Conservation (phyloP, 1,284 basidiomycete species). For the Rhodotorula sp. region DNA sequence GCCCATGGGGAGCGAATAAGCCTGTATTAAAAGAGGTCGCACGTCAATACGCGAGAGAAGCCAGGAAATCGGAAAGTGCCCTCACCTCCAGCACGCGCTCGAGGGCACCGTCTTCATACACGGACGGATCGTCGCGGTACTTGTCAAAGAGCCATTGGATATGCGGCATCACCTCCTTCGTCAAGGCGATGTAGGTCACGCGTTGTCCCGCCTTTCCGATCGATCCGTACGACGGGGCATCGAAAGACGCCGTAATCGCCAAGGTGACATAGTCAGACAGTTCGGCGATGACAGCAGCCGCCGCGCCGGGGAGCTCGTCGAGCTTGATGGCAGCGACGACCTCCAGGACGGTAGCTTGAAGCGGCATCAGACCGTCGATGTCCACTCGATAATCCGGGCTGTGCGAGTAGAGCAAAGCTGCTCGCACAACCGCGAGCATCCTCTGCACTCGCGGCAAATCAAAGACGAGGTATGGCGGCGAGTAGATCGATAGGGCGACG, state of each 20-base stretch:
- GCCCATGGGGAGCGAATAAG: slow-evolving; percentile 84
- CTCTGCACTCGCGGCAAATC: slow-evolving; percentile 61
- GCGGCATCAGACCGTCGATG: slow-evolving; percentile 74
- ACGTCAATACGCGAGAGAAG: too few species aligned
- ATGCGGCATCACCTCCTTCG: slow-evolving; percentile 80
- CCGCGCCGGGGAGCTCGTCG: slow-evolving; percentile 56
- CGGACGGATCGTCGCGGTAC: slow-evolving; percentile 60
- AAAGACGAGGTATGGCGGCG: slow-evolving; percentile 40
- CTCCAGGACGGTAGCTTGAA: slow-evolving; percentile 70
- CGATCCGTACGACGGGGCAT: slow-evolving; percentile 43
- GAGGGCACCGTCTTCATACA: slow-evolving; percentile 78
- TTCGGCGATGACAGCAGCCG: slow-evolving; percentile 73
- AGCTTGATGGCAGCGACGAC: slow-evolving; percentile 68
- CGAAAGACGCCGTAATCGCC: slow-evolving; percentile 75
- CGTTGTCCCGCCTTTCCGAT: slow-evolving; percentile 49
- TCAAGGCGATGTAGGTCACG: slow-evolving; percentile 80
- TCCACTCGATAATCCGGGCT: slow-evolving; percentile 86
- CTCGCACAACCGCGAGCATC: slow-evolving; percentile 75
- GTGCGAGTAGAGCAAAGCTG: slow-evolving; percentile 71
- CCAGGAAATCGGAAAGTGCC: slow-evolving; percentile 20
- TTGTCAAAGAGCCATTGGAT: slow-evolving; percentile 64
- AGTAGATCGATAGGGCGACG: slow-evolving; percentile 56
- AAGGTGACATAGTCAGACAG: slow-evolving; percentile 80
- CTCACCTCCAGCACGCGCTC: slow-evolving; percentile 76
- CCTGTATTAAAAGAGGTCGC: slow-evolving; percentile 53